Evolutionary conservation across 768 basidiomycete species (phyloP).

Genomic region (Tulasnella sp.): DNA sequence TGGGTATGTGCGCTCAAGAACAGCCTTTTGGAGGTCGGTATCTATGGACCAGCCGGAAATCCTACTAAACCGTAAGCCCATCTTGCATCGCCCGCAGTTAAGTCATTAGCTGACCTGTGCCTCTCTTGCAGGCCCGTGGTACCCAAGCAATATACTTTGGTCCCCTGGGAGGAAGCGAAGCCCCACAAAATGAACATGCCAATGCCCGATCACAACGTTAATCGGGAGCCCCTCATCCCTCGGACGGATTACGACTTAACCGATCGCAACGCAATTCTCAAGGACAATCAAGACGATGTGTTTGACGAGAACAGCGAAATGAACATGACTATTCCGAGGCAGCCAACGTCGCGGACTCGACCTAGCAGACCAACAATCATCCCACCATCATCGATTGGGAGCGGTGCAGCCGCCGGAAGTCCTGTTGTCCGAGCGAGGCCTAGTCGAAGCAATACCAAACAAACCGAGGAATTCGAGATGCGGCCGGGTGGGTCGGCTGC

Average conservation of each 20-base stretch:
- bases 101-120: not conserved
- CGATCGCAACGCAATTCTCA: slow-evolving; percentile 41
- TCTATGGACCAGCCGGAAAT: slow-evolving; percentile 40
- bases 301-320: slow-evolving; percentile 26
- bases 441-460: too few relatives aligned
- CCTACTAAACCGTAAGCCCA: slow-evolving; percentile 20
- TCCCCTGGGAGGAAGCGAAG: slow-evolving; percentile 57
- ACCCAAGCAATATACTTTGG: slow-evolving; percentile 50
- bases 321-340: not conserved
- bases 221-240: slow-evolving; percentile 24
- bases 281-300: slow-evolving; percentile 26
- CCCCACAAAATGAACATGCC: slow-evolving; percentile 22
- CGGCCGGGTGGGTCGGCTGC: not conserved
- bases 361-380: not conserved
- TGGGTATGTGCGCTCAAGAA: slow-evolving; percentile 83
- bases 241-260: slow-evolving; percentile 39
- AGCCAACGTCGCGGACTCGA: not conserved
- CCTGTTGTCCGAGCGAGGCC: not conserved
- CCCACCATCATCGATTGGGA: too few relatives aligned
- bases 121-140: slow-evolving; percentile 31
- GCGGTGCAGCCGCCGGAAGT: not conserved
- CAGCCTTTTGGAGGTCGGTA: slow-evolving; percentile 52
- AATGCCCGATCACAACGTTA: slow-evolving; percentile 25
- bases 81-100: too few relatives aligned
- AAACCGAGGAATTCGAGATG: slow-evolving; percentile 2